Base-by-base conservation (phyloP, 2,329 filamentous ascomycete genomes). In the Diaporthe caulivora region DNA sequence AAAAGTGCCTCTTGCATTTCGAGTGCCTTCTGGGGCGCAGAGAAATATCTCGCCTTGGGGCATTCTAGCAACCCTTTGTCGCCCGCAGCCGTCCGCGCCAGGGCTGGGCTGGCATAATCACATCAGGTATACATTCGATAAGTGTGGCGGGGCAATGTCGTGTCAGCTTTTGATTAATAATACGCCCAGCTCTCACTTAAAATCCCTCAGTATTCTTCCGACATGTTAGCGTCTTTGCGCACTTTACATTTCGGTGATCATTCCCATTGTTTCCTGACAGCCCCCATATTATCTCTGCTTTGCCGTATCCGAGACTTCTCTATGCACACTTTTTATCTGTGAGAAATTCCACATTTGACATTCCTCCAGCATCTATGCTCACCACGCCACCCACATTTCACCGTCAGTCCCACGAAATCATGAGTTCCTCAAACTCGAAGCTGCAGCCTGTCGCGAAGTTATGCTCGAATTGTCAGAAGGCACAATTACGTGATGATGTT, bases 11-110 rank as follows among this genome's bases (percentile, higher is more conserved):
- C 55, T 40, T 24, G 55, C 34, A 21, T 26, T 58, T 26, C n/a
- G 55, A 24, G 55, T 58, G 18, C 34, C 55, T 26, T 26, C 55
- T 42, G 55, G 55, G 31, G 55, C 55, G 31, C 40, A 58, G 11
- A 58, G 31, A 40, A 58, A 40, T 58, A 31, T 58, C 55, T 58
- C 55, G 34, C 55, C 55, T 26, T 40, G 55, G 9, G 55, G 55
- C 34, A 31, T 58, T 26, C 21, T 40, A 24, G 55, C 18, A 1
- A 8, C 24, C 15, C 55, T 31, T 29, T 58, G 55, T 58, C 55
- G 34, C 55, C 34, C 40, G 55, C 55, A 31, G 21, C 55, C 55
- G n/a, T 58, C 55, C 11, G 55, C 55, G n/a, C n/a, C n/a, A n/a
- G n/a, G n/a, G 9, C 5, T 34, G 34, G 34, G 5, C 34, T 34